A percentile compares a stretch with the other conserved stretches of the same genome.
phyloP scores from a whole-genome alignment of 2,329 filamentous ascomycete genomes.

The Ophiostoma ulmi region DNA sequence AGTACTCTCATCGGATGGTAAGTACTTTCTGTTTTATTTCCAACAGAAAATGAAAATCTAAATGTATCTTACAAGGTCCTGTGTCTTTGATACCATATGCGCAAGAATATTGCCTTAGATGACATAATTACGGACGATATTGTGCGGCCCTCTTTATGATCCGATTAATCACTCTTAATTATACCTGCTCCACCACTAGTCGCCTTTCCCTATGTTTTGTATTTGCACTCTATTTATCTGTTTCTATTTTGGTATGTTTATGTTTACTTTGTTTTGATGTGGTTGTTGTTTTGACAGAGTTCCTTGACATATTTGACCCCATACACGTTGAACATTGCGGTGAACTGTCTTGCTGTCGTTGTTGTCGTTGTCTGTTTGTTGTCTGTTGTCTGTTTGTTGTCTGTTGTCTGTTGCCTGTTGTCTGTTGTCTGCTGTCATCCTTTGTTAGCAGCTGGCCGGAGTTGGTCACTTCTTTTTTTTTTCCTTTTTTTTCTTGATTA shows the following conservation, averaged over 20 bases:
- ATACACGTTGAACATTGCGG: neutral
- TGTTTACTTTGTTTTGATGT: neutral
- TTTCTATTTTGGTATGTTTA: neutral
- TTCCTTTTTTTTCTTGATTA: neutral
- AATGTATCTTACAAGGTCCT: too few relatives aligned
- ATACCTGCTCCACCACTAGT: neutral
- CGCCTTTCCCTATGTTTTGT: neutral
- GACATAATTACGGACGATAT: neutral
- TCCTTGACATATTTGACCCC: too few relatives aligned
- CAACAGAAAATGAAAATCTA: too few relatives aligned
- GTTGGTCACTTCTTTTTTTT: neutral
- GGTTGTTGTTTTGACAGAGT: neutral
- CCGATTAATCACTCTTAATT: neutral
- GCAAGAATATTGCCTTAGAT: neutral
- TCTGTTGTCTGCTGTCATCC: too few relatives aligned
- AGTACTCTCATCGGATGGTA: too few relatives aligned
- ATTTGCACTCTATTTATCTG: neutral
- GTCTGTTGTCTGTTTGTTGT: neutral
- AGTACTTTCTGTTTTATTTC: too few relatives aligned
- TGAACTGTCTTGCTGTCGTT: neutral
- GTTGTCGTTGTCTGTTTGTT: neutral
- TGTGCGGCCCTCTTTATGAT: neutral
- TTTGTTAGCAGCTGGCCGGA: neutral
- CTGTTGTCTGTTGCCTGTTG: neutral
- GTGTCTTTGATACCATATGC: too few relatives aligned